A percentile compares a stretch with the other conserved stretches of the same genome.
Evolutionary conservation across 495 filamentous ascomycete species (phyloP).

Genomic region (Penicillium paxilli): DNA sequence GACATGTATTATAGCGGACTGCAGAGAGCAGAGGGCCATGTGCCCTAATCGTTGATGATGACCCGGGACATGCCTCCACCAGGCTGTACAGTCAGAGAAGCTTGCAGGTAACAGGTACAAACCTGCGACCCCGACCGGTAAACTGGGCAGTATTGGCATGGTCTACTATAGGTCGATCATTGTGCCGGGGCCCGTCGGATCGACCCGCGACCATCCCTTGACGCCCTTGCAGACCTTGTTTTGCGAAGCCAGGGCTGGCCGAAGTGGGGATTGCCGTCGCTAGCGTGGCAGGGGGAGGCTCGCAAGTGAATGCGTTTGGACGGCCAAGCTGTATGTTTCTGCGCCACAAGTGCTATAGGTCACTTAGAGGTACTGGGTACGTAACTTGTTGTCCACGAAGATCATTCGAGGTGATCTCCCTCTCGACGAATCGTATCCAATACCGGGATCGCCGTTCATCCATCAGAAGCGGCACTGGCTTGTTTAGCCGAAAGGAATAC

Average conservation of each 20-base stretch:
- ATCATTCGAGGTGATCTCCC: neutral
- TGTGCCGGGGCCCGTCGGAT: conserved; percentile 8
- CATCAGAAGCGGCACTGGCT: neutral
- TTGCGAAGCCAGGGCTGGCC: neutral
- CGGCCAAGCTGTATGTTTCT: neutral
- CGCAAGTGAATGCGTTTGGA: neutral
- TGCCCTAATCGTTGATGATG: neutral
- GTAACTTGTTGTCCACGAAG: neutral
- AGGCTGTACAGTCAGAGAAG: neutral
- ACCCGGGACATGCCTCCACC: neutral
- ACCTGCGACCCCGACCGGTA: neutral
- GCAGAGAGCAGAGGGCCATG: neutral
- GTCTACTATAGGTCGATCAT: conserved; percentile 8
- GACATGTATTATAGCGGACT: neutral
- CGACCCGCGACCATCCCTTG: conserved; percentile 15
- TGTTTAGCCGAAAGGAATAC: neutral
- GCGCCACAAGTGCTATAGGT: conserved; percentile 4
- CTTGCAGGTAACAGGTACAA: conserved; percentile 3
- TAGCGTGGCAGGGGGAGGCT: neutral
- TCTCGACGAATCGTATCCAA: conserved; percentile 3
- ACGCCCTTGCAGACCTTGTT: conserved; percentile 14
- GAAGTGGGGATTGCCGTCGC: neutral
- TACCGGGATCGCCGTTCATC: conserved; percentile 3
- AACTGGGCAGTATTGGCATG: neutral
- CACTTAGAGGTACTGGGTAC: neutral